A percentile compares a stretch with the other conserved stretches of the same genome.
These are phyloP conservation scores for Penicillium daleae DNA, from an alignment of 495 filamentous ascomycete genomes.

Conservation along the genomic window DNA sequence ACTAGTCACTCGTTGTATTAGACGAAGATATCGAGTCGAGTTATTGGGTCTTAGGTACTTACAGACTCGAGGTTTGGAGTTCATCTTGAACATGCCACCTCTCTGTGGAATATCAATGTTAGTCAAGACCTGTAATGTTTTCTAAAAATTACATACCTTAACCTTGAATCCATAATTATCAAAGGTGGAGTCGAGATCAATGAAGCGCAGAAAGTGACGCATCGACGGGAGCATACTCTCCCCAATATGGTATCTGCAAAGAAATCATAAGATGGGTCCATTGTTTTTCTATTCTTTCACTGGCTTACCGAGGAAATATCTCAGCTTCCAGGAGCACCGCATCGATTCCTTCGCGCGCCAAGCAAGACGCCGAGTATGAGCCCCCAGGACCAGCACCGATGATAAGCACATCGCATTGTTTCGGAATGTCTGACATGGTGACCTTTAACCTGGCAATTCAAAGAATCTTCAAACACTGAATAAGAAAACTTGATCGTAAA, in stretches of 20 bases:
- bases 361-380: constrained; percentile 46
- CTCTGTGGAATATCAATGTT: constrained; percentile 25
- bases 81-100: constrained; percentile 52
- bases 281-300: no score
- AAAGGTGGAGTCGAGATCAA: constrained; percentile 50
- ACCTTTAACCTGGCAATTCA: neutral
- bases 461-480: neutral
- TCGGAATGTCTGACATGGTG: constrained; percentile 32
- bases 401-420: constrained; percentile 46
- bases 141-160: constrained; percentile 43
- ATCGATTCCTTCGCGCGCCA: constrained; percentile 51
- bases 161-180: constrained; percentile 46
- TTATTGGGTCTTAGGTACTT: neutral
- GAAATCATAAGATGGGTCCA: no score
- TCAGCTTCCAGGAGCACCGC: constrained; percentile 50
- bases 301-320: constrained; percentile 47
- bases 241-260: constrained; percentile 23
- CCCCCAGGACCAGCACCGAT: constrained; percentile 53
- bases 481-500: no score
- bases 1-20: constrained; percentile 21
- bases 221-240: constrained; percentile 55
- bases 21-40: neutral
- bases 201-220: constrained; percentile 51
- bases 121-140: neutral
- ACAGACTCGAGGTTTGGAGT: constrained; percentile 36